phyloP scores from a whole-genome alignment of 345 rosid species.

The Clarkia xantiana region DNA sequence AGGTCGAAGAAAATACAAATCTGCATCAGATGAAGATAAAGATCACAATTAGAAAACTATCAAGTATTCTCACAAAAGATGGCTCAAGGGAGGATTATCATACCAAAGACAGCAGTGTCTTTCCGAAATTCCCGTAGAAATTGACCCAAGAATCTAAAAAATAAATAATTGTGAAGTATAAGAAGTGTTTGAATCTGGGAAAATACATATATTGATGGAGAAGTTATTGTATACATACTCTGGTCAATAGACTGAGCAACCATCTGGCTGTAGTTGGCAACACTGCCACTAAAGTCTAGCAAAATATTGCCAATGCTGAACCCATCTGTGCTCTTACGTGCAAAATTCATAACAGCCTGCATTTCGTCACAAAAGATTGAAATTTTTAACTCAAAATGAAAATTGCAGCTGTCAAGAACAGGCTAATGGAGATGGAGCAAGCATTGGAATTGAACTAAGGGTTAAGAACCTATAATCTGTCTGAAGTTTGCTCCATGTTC shows the following conservation, averaged over 20 bases:
- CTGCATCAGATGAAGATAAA: constrained; percentile 24
- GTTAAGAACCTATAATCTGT: too few relatives aligned
- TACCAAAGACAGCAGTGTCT: constrained; percentile 74
- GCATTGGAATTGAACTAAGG: too few relatives aligned
- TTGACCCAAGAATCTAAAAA: constrained; percentile 95
- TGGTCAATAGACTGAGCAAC: constrained; percentile 70
- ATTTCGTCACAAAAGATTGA: constrained; percentile 1
- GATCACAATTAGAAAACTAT: neutral
- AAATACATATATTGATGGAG: constrained; percentile 2
- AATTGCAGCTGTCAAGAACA: neutral
- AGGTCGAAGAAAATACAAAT: constrained; percentile 61
- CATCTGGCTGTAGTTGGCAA: constrained; percentile 64
- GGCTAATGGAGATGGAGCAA: too few relatives aligned
- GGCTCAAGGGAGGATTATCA: constrained; percentile 2
- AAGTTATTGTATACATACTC: constrained; percentile 22
- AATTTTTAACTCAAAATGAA: neutral
- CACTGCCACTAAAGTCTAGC: constrained; percentile 71
- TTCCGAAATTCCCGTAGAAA: constrained; percentile 90
- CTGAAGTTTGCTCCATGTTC: too few relatives aligned
- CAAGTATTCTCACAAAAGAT: neutral
- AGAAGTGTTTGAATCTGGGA: neutral
- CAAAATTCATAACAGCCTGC: constrained; percentile 72
- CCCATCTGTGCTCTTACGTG: constrained; percentile 76
- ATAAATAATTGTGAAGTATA: constrained; percentile 7
- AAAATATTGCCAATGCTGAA: constrained; percentile 85